Conservation (phyloP, 164 flowering plant genomes). For the Pachysandra terminalis region DNA sequence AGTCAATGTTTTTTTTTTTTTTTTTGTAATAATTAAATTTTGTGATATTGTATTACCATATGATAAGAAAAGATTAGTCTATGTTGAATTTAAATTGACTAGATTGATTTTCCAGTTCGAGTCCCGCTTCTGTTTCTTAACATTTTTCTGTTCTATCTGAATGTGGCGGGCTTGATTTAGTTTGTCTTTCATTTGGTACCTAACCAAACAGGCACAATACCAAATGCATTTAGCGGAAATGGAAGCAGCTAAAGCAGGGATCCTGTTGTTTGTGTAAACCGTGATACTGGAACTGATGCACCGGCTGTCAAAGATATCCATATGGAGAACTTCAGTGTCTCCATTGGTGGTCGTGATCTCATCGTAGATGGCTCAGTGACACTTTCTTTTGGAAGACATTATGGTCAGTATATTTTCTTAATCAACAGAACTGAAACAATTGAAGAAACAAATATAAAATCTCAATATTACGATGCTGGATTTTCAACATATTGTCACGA, state of each 20-base stretch:
- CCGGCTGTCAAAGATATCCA: conserved; percentile 79
- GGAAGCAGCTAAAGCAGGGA: conserved; percentile 96
- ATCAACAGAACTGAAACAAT: too few relatives aligned
- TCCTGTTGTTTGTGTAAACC: conserved; percentile 85
- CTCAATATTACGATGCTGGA: too few relatives aligned
- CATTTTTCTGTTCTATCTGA: too few relatives aligned
- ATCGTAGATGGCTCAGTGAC: conserved; percentile 81
- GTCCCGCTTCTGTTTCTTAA: too few relatives aligned
- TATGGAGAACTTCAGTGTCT: conserved; percentile 86
- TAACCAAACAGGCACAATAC: conserved; percentile 58
- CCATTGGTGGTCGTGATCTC: conserved; percentile 98
- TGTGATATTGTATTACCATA: too few relatives aligned
- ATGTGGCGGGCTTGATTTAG: not conserved
- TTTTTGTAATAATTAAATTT: too few relatives aligned
- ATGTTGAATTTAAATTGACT: too few relatives aligned
- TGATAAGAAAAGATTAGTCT: too few relatives aligned
- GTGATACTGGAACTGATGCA: conserved; percentile 50
- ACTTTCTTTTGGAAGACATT: conserved; percentile 91
- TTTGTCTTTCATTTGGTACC: not conserved
- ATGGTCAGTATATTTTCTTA: conserved; percentile 50
- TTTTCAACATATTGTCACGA: too few relatives aligned
- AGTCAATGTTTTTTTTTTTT: too few relatives aligned
- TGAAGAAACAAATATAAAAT: too few relatives aligned
- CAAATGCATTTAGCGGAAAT: conserved; percentile 90
- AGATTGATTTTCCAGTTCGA: too few relatives aligned